Conservation (phyloP, 805 yeast genomes). For the Teunomyces kruisii region DNA sequence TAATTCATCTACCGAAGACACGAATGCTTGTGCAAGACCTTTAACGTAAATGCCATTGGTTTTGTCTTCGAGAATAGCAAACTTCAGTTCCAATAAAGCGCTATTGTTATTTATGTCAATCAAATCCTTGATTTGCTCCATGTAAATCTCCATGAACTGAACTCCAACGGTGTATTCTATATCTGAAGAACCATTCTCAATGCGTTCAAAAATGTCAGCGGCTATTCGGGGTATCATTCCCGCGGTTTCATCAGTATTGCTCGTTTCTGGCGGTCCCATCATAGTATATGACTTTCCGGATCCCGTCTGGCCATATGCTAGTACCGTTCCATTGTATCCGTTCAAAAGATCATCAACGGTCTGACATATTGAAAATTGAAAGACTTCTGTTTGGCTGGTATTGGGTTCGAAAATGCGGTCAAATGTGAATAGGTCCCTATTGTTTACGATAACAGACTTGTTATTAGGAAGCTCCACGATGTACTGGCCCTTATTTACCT, state of each 20-base stretch:
- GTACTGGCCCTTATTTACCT: conserved; percentile 18
- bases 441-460: conserved; percentile 25
- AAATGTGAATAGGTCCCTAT: conserved; percentile 49
- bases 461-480: conserved; percentile 23
- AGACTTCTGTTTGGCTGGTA: conserved; percentile 57
- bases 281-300: conserved; percentile 76
- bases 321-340: conserved; percentile 76
- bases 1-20: conserved; percentile 58
- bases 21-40: conserved; percentile 64
- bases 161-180: conserved; percentile 67
- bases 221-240: conserved; percentile 78
- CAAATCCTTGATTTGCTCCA: conserved; percentile 74
- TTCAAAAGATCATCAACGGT: conserved; percentile 68
- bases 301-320: conserved; percentile 81
- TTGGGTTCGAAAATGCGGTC: conserved; percentile 61
- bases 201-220: conserved; percentile 59
- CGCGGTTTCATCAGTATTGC: conserved; percentile 26
- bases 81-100: conserved; percentile 24
- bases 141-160: conserved; percentile 77
- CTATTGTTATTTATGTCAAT: conserved; percentile 34
- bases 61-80: conserved; percentile 63
- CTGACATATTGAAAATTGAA: conserved; percentile 55
- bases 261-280: conserved; percentile 55
- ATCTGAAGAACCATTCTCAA: conserved; percentile 44
- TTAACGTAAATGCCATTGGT: conserved; percentile 66